Base-by-base conservation (phyloP, 306 rosid genomes). In the Fragaria iinumae region DNA sequence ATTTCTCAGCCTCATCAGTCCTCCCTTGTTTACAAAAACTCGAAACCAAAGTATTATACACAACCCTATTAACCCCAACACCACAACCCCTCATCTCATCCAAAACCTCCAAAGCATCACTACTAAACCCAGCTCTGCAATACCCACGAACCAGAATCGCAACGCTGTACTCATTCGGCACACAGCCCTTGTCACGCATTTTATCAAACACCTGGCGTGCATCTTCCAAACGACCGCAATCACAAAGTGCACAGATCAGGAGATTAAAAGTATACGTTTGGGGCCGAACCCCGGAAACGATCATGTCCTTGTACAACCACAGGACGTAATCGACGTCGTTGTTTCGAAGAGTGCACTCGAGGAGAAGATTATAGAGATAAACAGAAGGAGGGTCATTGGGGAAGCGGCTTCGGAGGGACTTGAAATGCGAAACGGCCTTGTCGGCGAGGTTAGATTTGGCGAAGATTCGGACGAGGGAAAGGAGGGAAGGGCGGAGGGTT, bases 101-200 rank as follows among this genome's bases (percentile, higher is more conserved):
- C 68, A 88, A 82, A 80, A 95, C 52, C 68, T 92, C 87, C 77
- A 87, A 77, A 0, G 85, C 97, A 84, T 68, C 56, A 52, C 45
- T 36, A 5, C 60, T 17, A 27, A 80, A 83, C 67, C 96, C 90
- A 0, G 85, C 90, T 60, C 83, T 87, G 74, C 97, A 94, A 75
- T 88, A 89, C 68, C 97, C 98, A 11, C 96, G 95, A 84, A 90
- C 93, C 69, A 94, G 77, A 79, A 92, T 81, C 69, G 90, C 98
- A 72, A 86, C 44, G 70, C 87, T 92, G 41, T 81, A 94, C 86
- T 87, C 92, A 71, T 92, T 92, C 0, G 92, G 97, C 23, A 11
- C 52, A 82, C 96, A 94, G 21, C 97, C 97, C 71, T 90, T 94
- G 0, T 76, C 85, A 85, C 85, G 77, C 95, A 94, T 94, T 92